Conservation (phyloP, 176 grass and related monocot genomes). For the Paspalum notatum region DNA sequence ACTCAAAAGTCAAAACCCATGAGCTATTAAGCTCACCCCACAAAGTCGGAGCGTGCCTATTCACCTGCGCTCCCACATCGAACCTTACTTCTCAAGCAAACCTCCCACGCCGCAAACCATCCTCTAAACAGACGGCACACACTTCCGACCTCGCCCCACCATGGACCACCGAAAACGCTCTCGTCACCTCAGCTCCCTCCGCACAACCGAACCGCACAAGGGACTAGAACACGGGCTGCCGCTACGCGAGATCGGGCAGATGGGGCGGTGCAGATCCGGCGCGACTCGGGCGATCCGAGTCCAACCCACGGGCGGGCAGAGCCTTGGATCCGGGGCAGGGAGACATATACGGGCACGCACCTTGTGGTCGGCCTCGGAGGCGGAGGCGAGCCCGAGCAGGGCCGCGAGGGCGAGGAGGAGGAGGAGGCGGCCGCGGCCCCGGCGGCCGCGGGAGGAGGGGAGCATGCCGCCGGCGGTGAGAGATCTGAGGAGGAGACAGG, state of each 20-base stretch:
- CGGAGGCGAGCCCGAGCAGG: constrained; percentile 37
- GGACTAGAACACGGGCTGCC: neutral
- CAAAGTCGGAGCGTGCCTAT: neutral
- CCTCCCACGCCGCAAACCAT: neutral
- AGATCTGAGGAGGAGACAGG: constrained; percentile 37
- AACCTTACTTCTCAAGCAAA: neutral
- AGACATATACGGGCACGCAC: constrained; percentile 11
- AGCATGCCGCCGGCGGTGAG: constrained; percentile 58
- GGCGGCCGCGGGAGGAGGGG: constrained; percentile 2
- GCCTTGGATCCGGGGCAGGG: neutral
- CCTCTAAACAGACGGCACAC: neutral
- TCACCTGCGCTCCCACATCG: neutral
- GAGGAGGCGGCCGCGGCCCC: neutral
- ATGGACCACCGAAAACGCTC: neutral
- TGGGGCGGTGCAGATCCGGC: constrained; percentile 21
- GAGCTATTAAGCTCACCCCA: constrained; percentile 1
- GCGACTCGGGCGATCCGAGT: neutral
- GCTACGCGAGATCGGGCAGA: constrained; percentile 28
- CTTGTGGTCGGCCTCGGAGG: constrained; percentile 75
- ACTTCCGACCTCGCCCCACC: neutral
- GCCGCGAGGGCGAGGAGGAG: constrained; percentile 25
- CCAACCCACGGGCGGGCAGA: neutral
- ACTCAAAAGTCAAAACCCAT: neutral
- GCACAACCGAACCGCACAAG: neutral
- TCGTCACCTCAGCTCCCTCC: neutral